Evolutionary conservation across 495 filamentous ascomycete species (phyloP).

Genomic region (Aspergillus cavernicola): DNA sequence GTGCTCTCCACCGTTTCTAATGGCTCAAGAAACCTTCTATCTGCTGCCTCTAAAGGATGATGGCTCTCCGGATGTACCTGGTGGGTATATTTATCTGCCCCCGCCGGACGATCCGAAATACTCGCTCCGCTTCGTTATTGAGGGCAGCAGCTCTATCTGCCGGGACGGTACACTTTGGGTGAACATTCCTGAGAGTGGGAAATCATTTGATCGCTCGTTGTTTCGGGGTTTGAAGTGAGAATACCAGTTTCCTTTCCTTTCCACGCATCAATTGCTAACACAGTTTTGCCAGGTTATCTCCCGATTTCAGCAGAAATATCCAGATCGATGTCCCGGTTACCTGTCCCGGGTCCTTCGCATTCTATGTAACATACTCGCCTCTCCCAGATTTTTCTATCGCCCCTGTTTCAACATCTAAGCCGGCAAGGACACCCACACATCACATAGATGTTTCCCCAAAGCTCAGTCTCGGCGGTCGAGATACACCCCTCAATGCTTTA

Average conservation of each 20-base stretch:
- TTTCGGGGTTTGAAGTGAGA: conserved; percentile 83
- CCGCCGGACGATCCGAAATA: conserved; percentile 69
- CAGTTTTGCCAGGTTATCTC: conserved; percentile 61
- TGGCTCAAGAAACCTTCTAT: conserved; percentile 60
- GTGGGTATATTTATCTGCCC: conserved; percentile 86
- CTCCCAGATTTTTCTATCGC: conserved; percentile 72
- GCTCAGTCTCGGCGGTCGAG: conserved; percentile 65
- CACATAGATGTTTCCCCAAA: conserved; percentile 91
- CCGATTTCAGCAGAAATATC: conserved; percentile 88
- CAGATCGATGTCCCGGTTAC: conserved; percentile 84
- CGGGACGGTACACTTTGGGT: conserved; percentile 91
- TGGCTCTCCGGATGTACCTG: conserved; percentile 85
- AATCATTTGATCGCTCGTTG: conserved; percentile 66
- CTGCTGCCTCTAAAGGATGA: conserved; percentile 85
- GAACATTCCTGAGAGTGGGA: conserved; percentile 78
- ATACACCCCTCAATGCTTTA: conserved; percentile 77
- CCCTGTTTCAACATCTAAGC: conserved; percentile 44
- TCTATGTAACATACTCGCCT: conserved; percentile 89
- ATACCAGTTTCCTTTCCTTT: conserved; percentile 1
- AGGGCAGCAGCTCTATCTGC: conserved; percentile 94
- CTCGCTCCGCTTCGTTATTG: conserved; percentile 84
- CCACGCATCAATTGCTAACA: conserved; percentile 19
- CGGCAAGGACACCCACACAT: conserved; percentile 67
- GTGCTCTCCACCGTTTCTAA: conserved; percentile 12
- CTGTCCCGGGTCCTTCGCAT: conserved; percentile 86